Percentiles rank a stretch among this genome's conserved stretches.
Evolutionary conservation across 2,329 filamentous ascomycete species (phyloP).

Genomic region (Epichloe baconii): DNA sequence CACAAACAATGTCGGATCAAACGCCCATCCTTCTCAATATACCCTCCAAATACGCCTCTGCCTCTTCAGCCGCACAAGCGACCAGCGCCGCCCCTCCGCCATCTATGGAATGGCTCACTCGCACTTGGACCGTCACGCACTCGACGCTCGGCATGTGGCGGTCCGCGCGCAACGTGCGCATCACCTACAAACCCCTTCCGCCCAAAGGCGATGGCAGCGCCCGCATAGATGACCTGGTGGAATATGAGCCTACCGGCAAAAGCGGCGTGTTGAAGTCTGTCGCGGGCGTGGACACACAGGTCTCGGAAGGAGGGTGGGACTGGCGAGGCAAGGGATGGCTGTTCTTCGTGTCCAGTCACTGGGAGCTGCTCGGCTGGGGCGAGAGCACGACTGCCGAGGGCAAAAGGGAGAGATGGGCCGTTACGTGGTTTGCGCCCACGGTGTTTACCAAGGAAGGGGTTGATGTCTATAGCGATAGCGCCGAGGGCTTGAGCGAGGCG

Average conservation of each 20-base stretch:
- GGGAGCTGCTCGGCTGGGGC: constrained; percentile 73
- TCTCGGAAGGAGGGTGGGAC: constrained; percentile 38
- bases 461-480: constrained; percentile 59
- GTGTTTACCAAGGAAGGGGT: constrained; percentile 72
- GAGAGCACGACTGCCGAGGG: constrained; percentile 30
- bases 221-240: constrained; percentile 59
- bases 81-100: constrained; percentile 27
- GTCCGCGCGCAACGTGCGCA: constrained; percentile 63
- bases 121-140: constrained; percentile 64
- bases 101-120: constrained; percentile 43
- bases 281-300: constrained; percentile 47
- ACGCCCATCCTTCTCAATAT: constrained; percentile 15
- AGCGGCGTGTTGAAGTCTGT: constrained; percentile 44
- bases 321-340: constrained; percentile 72
- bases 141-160: constrained; percentile 73
- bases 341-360: constrained; percentile 58
- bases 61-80: constrained; percentile 12
- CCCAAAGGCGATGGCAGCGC: constrained; percentile 23
- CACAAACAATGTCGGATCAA: constrained; percentile 8
- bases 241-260: constrained; percentile 45
- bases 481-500: constrained; percentile 43
- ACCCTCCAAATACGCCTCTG: constrained; percentile 36
- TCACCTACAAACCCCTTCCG: constrained; percentile 53
- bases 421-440: constrained; percentile 76
- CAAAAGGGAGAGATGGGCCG: constrained; percentile 51